These are phyloP conservation scores for Geranium incanum DNA, from an alignment of 441 rosid genomes.

Conservation along the genomic window DNA sequence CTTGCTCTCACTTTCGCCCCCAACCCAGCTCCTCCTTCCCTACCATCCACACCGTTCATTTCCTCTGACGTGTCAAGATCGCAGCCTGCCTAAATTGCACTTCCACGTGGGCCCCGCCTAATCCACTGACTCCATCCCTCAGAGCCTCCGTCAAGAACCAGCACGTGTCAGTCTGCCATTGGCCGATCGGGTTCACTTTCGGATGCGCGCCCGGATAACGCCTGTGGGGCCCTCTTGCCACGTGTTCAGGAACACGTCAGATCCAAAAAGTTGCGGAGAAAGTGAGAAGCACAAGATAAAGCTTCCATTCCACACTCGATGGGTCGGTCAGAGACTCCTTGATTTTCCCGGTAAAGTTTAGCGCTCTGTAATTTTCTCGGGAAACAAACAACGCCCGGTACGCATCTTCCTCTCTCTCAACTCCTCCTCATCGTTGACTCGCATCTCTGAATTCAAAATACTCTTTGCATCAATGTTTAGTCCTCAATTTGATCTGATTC, in stretches of 20 bases:
- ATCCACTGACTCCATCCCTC: not conserved
- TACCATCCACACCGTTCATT: not conserved
- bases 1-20: not conserved
- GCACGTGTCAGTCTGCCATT: not conserved
- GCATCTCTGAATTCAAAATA: not conserved
- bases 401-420: not conserved
- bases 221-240: not conserved
- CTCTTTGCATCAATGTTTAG: not conserved
- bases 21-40: not conserved
- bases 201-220: slow-evolving; percentile 3
- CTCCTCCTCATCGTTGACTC: slow-evolving; percentile 1
- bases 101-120: not conserved
- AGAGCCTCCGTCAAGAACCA: not conserved
- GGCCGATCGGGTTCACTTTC: not conserved
- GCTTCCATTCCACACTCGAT: not conserved
- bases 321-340: not conserved
- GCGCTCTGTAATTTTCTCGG: not conserved
- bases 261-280: slow-evolving; percentile 1
- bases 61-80: not conserved
- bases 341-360: not conserved
- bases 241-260: not conserved
- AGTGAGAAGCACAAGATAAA: slow-evolving; percentile 8
- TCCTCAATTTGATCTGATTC: not conserved
- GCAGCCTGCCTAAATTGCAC: not conserved
- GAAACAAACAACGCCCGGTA: slow-evolving; percentile 7